phyloP scores from a whole-genome alignment of 805 yeast species.

The Wickerhamomyces mucosus region DNA sequence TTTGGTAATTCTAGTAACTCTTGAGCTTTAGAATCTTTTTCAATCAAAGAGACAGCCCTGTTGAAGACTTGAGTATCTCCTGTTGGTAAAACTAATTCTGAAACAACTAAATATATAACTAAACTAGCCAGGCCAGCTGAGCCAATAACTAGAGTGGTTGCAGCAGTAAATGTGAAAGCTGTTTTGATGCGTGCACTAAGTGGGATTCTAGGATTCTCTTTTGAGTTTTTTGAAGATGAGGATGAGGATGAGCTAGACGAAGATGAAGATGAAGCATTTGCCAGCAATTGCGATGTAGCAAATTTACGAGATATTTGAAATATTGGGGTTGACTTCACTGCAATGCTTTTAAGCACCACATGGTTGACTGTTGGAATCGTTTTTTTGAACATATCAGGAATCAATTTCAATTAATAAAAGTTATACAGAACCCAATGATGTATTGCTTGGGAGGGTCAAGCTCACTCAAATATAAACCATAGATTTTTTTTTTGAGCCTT shows the following conservation, averaged over 20 bases:
- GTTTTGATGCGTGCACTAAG: constrained; percentile 40
- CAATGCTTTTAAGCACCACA: neutral
- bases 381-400: too few relatives aligned
- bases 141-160: constrained; percentile 55
- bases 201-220: constrained; percentile 23
- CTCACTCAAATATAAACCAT: too few relatives aligned
- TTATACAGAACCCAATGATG: too few relatives aligned
- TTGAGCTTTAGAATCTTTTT: constrained; percentile 54
- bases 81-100: constrained; percentile 78
- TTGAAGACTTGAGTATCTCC: constrained; percentile 90
- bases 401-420: too few relatives aligned
- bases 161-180: constrained; percentile 51
- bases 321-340: neutral
- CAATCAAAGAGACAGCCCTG: constrained; percentile 70
- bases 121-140: constrained; percentile 61
- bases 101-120: constrained; percentile 64
- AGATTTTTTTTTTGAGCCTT: too few relatives aligned
- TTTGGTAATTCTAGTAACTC: constrained; percentile 36
- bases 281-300: too few relatives aligned
- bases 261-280: too few relatives aligned
- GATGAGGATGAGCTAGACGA: constrained; percentile 2
- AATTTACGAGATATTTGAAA: constrained; percentile 2
- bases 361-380: too few relatives aligned
- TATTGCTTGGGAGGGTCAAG: too few relatives aligned
- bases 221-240: constrained; percentile 3